Evolutionary conservation across 192 early-diverging fungal species (phyloP).

Genomic region (Coemansia sp.): DNA sequence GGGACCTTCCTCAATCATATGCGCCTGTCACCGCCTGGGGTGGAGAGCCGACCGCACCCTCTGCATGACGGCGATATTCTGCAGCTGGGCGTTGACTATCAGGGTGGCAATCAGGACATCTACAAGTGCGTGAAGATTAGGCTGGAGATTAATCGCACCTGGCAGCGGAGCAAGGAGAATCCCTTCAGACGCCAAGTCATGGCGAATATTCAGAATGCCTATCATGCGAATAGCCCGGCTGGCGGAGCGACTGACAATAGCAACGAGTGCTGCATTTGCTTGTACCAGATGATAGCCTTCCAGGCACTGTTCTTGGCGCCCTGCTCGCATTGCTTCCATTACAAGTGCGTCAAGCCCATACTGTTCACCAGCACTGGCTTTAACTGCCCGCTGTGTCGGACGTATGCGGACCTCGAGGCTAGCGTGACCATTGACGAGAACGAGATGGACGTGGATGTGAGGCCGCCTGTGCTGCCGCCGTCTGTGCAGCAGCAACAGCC

Average conservation of each 20-base stretch:
- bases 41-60: conserved; percentile 77
- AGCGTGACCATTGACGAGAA: conserved; percentile 59
- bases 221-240: conserved; percentile 22
- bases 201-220: conserved; percentile 53
- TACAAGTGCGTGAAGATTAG: conserved; percentile 93
- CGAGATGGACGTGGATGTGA: conserved; percentile 48
- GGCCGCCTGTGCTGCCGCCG: conserved; percentile 31
- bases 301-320: conserved; percentile 92
- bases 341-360: conserved; percentile 86
- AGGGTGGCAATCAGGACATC: conserved; percentile 87
- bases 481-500: conserved; percentile 16
- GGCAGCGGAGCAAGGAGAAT: conserved; percentile 63
- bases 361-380: conserved; percentile 73
- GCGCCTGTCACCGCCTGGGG: conserved; percentile 81
- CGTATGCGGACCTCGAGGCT: conserved; percentile 87
- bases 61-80: conserved; percentile 90
- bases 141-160: conserved; percentile 70
- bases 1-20: conserved; percentile 97
- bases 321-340: conserved; percentile 92
- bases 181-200: conserved; percentile 59
- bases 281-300: conserved; percentile 80
- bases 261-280: conserved; percentile 88
- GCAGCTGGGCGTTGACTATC: conserved; percentile 96
- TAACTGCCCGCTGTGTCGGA: conserved; percentile 87
- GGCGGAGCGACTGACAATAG: conserved; percentile 20